Conservation (phyloP, 352 stramenopile genomes). For the Pythium coloratum region DNA sequence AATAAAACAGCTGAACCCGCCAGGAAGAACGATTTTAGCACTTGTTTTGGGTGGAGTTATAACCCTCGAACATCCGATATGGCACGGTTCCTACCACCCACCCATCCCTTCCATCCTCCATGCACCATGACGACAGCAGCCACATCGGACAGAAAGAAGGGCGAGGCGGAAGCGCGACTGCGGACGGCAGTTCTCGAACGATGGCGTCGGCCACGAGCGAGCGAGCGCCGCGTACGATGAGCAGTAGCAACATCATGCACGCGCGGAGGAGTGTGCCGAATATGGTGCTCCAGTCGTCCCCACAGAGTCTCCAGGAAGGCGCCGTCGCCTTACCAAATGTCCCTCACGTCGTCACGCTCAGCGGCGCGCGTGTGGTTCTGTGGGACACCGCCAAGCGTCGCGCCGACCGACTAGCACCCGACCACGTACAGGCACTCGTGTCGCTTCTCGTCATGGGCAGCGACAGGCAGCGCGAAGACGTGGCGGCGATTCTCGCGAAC, state of each 20-base stretch:
- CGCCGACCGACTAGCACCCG: constrained; percentile 13
- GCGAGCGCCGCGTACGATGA: not conserved
- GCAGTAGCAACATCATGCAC: not conserved
- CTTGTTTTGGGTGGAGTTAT: not conserved
- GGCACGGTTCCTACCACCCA: not conserved
- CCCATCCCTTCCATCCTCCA: not conserved
- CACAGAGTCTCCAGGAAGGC: constrained; percentile 14
- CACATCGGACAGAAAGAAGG: not conserved
- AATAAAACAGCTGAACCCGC: not conserved
- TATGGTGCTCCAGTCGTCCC: not conserved
- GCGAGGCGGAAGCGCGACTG: not conserved
- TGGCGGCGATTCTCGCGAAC: constrained; percentile 25
- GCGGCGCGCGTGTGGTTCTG: constrained; percentile 21
- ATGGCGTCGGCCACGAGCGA: not conserved
- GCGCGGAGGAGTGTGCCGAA: not conserved
- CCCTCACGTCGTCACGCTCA: constrained; percentile 22
- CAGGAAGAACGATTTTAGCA: not conserved
- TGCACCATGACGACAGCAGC: not conserved
- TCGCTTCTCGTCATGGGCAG: constrained; percentile 20
- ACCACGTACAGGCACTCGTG: constrained; percentile 17
- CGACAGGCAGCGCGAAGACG: constrained; percentile 25
- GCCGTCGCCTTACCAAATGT: constrained; percentile 23
- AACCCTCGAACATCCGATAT: not conserved
- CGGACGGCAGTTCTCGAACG: not conserved
- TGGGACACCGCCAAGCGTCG: constrained; percentile 26